These are phyloP conservation scores for Sonneratia alba DNA, from an alignment of 345 rosid genomes.

Conservation along the genomic window DNA sequence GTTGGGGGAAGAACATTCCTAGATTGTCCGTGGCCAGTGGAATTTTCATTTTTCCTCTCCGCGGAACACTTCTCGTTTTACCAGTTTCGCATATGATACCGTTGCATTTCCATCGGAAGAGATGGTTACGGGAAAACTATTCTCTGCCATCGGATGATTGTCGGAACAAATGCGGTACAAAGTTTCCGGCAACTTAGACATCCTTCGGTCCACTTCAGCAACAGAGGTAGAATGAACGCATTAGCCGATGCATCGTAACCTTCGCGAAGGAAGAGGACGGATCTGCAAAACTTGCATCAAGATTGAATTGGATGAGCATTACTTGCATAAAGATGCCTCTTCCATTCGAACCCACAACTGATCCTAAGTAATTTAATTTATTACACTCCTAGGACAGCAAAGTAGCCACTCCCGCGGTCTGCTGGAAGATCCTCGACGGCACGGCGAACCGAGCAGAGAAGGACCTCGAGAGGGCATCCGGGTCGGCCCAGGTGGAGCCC, in stretches of 20 bases:
- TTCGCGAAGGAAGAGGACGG: neutral
- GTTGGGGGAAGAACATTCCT: neutral
- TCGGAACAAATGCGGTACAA: too few species aligned
- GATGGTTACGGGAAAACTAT: too few species aligned
- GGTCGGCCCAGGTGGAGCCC: slow-evolving; percentile 25
- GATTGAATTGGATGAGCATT: neutral
- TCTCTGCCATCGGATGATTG: too few species aligned
- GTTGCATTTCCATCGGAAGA: neutral
- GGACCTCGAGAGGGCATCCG: slow-evolving; percentile 27
- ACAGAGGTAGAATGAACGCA: neutral
- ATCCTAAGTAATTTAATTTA: neutral
- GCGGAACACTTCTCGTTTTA: neutral
- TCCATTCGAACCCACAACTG: neutral
- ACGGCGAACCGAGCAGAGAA: slow-evolving; percentile 33
- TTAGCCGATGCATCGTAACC: too few species aligned
- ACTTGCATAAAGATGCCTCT: neutral
- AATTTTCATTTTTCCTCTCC: too few species aligned
- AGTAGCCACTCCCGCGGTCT: neutral
- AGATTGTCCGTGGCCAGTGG: neutral
- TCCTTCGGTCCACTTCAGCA: neutral
- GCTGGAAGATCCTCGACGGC: slow-evolving; percentile 18
- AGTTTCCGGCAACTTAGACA: too few species aligned
- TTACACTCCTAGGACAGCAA: neutral
- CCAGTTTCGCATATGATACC: neutral
- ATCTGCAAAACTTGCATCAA: neutral